Conservation (phyloP, 495 filamentous ascomycete genomes). For the Hypoxylon subgilvum region DNA sequence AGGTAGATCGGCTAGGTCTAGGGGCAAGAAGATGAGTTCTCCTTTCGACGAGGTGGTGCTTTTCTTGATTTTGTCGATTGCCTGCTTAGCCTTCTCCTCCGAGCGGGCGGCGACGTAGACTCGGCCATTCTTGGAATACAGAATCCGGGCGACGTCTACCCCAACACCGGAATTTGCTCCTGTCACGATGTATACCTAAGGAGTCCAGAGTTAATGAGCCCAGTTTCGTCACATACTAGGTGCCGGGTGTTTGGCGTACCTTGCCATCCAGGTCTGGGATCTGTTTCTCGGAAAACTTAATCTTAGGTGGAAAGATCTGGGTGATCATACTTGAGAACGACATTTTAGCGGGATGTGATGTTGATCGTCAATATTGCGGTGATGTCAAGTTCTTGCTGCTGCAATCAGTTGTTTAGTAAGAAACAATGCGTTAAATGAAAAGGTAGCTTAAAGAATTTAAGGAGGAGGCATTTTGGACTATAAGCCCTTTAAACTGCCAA, state of each 20-base stretch:
- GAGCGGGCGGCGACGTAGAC: slow-evolving; percentile 57
- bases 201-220: background rate
- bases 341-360: too few species aligned
- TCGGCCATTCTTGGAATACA: slow-evolving; percentile 48
- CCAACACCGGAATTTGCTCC: slow-evolving; percentile 54
- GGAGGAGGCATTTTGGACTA: too few species aligned
- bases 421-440: too few species aligned
- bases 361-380: too few species aligned
- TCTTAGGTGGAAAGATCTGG: slow-evolving; percentile 38
- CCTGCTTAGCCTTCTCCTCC: slow-evolving; percentile 22
- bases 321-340: slow-evolving; percentile 13
- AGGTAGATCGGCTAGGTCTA: slow-evolving; percentile 35
- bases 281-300: slow-evolving; percentile 33
- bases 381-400: too few species aligned
- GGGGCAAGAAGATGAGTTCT: slow-evolving; percentile 26
- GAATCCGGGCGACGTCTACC: slow-evolving; percentile 47
- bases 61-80: slow-evolving; percentile 27
- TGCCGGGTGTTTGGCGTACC: background rate
- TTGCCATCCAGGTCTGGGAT: slow-evolving; percentile 29
- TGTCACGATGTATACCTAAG: slow-evolving; percentile 52
- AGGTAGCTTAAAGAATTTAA: too few species aligned
- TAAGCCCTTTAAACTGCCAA: too few species aligned
- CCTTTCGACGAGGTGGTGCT: too few species aligned
- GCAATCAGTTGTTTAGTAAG: too few species aligned
- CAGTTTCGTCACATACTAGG: background rate